Evolutionary conservation across 768 basidiomycete species (phyloP), one percentile per base, ranked within the genome.

Genomic region (Amanita pseudoporphyria): DNA sequence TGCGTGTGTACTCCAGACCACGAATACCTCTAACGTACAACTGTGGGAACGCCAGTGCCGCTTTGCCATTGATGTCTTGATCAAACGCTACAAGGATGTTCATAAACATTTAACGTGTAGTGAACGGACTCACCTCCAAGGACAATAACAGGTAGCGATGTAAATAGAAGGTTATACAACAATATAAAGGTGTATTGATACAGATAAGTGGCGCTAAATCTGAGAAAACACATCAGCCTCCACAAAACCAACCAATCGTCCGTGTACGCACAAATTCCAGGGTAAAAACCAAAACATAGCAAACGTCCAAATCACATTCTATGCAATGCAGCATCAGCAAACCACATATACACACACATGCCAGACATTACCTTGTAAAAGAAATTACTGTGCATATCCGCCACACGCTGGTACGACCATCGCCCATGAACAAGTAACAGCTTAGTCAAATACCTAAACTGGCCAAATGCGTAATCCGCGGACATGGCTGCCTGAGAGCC

Each of bases 401-500:
- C 92, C 37, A 97, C 73, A 37, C 95, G 88, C 58, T 90, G 87
- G 67, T 99, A 98, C 24, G 89, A 94, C 95, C 95, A 96, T 21
- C 91, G 82, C 5, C 95, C 95, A 61, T 99, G 95, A 7, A 96
- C 91, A 52, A 97, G 75, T 0, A 97, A 72, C 39, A 97, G 68
- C 63, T 91, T 90, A 2, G 91, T 93, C 52, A 98, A 64, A 72
- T 85, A 97, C 48, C 94, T 73, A 72, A 99, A 99, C 62, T 97
- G 95, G 1, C 91, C 95, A 68, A 98, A 94, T 1, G 95, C 95
- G 58, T 96, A 97, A 63, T 98, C 95, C 5, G 95, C 95, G 4
- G 93, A 96, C 94, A 97, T 97, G 42, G 95, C 94, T 26, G 95
- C 95, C 65, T 98, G 95, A 18, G 92, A 94, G 44, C 95, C 95